Percentiles rank a stretch among this genome's conserved stretches.
These are phyloP conservation scores for Fusarium sp. DNA, from an alignment of 2,329 filamentous ascomycete genomes.

Conservation along the genomic window DNA sequence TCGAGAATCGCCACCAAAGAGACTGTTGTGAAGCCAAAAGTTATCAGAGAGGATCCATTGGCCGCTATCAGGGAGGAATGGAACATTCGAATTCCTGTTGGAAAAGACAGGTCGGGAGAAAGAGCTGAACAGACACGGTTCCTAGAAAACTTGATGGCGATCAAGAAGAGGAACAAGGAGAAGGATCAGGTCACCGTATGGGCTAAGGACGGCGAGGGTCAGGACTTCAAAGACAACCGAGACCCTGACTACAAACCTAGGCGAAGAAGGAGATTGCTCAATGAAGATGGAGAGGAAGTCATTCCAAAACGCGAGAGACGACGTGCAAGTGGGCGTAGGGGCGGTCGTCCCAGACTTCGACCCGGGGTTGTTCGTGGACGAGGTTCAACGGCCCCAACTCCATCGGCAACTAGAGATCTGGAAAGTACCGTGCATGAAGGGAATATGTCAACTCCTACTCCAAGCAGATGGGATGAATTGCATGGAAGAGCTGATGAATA, in stretches of 20 bases:
- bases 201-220: constrained; percentile 55
- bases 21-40: constrained; percentile 63
- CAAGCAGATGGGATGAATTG: constrained; percentile 48
- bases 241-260: constrained; percentile 53
- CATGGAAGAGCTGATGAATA: constrained; percentile 38
- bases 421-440: constrained; percentile 18
- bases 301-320: constrained; percentile 31
- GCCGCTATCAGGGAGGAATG: constrained; percentile 53
- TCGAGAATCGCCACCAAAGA: constrained; percentile 75
- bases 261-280: constrained; percentile 39
- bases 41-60: constrained; percentile 47
- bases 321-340: constrained; percentile 27
- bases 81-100: constrained; percentile 56
- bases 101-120: constrained; percentile 58
- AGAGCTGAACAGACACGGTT: constrained; percentile 64
- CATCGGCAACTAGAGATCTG: constrained; percentile 21
- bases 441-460: constrained; percentile 48
- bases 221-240: constrained; percentile 53
- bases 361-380: constrained; percentile 26
- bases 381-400: neutral
- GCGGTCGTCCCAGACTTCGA: constrained; percentile 35
- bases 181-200: constrained; percentile 71
- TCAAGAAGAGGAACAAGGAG: constrained; percentile 72
- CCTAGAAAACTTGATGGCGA: constrained; percentile 69
- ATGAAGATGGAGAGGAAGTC: constrained; percentile 41